Evolutionary conservation across 2,329 filamentous ascomycete genomes (phyloP).

Genomic region (Lojkania enalia): DNA sequence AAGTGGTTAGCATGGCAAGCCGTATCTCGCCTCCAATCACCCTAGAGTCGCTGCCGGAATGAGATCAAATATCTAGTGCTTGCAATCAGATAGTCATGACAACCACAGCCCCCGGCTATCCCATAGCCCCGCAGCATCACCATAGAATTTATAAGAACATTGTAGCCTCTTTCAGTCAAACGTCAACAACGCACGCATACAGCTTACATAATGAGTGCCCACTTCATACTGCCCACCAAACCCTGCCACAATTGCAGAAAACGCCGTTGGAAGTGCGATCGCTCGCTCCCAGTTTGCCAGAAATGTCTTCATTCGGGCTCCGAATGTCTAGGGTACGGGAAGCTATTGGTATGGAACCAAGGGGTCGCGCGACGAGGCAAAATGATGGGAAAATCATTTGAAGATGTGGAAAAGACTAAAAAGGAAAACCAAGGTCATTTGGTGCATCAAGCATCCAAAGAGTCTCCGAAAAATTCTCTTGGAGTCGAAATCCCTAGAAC

Average conservation of each 20-base stretch:
- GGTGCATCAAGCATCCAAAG: background rate
- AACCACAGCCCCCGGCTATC: no score
- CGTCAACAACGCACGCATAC: conserved; percentile 33
- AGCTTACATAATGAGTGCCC: conserved; percentile 36
- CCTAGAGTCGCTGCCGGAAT: no score
- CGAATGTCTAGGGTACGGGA: conserved; percentile 65
- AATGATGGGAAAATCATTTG: conserved; percentile 58
- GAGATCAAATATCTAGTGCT: no score
- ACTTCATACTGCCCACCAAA: conserved; percentile 39
- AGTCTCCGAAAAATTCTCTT: background rate
- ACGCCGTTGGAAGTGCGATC: conserved; percentile 64
- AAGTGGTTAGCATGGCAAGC: no score
- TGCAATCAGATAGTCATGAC: no score
- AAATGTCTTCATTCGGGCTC: conserved; percentile 61
- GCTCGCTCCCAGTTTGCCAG: conserved; percentile 61
- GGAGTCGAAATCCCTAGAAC: background rate
- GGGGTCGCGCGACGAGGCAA: conserved; percentile 57
- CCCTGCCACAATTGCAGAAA: conserved; percentile 66
- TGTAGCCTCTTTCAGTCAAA: conserved; percentile 22
- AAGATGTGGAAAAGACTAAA: conserved; percentile 35
- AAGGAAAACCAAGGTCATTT: conserved; percentile 25
- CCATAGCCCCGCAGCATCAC: no score
- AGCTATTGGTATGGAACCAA: conserved; percentile 63
- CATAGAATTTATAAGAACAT: no score
- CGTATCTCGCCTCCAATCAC: no score